Base-by-base conservation (phyloP, 768 basidiomycete species). In the Multifurca ochricompacta region DNA sequence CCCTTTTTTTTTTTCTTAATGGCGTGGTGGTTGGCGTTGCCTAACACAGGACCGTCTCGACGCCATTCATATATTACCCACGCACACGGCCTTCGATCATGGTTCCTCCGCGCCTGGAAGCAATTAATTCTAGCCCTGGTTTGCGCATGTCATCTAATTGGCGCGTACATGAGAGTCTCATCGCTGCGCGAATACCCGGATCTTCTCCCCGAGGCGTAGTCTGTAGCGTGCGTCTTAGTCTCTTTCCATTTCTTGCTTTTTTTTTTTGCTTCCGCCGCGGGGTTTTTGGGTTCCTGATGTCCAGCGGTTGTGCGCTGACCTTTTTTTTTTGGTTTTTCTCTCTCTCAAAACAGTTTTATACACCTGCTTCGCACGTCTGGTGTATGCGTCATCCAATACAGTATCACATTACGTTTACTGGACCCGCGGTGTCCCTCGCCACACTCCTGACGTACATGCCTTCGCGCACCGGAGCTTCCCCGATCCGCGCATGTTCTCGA, bases 21-120 rank as follows among this genome's bases (percentile, higher is more conserved):
- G n/a, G n/a, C n/a, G n/a, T n/a, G n/a, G n/a, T n/a, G n/a, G n/a
- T n/a, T n/a, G 4, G 9, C 13, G 9, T n/a, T 31, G 23, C 18
- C 47, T 28, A 14, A 50, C 43, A 49, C 42, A 87, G 82, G 36
- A 68, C 72, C 18, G 67, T 86, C 30, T 77, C 77, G 11, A 82
- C 83, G 1, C 74, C 78, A 1, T 81, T 89, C 64, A 64, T 78
- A 18, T 87, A 87, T 61, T 70, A 74, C 54, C 87, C 85, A 27
- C 82, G 83, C 6, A 79, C 80, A 40, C 76, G 82, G 34, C 84
- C 87, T 3, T 70, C 78, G 1, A 66, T 64, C 0, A 72, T 79
- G 8, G 64, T 80, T 28, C 85, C 83, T 14, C 54, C 65, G 8
- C 73, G 78, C 28, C 67, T 84, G 43, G 49, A 63, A 40, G 32